Evolutionary conservation across 805 yeast genomes (phyloP), one percentile per base, ranked within the genome.

Genomic region (Grigorovia humatica): DNA sequence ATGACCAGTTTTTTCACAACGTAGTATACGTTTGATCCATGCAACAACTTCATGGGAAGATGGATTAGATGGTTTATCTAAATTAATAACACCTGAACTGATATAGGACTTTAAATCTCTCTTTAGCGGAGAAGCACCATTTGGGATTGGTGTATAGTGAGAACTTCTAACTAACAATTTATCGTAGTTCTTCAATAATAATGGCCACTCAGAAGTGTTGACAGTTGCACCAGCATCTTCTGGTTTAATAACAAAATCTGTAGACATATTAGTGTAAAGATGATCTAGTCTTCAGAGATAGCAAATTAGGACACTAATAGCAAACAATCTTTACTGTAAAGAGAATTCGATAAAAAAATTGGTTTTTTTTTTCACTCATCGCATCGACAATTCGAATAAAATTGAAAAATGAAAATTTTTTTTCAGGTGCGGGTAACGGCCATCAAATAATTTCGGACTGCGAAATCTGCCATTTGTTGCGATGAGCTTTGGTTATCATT

Each of bases 21-120:
- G 83, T 65, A 93, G 77, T 61, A 93, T 93, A 71, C 98, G 80
- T 76, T 93, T 93, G 66, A 93, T 82, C 99, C 99, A 93, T 23
- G 99, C 99, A 64, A 93, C 99, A 67, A 93, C 99, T 76, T 93
- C 99, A 74, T 93, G 99, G 51, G 96, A 88, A 45, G 96, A 88
- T 60, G 99, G 99, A 72, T 93, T 93, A 29, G 96, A 87, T 60
- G 99, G 99, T 69, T 93, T 93, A 75, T 93, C 99, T 63, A 93
- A 78, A 75, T 93, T 93, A 68, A 93, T 91, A 49, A 93, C 96
- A 78, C 99, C 99, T 7, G 96, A 83, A 48, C 93, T 81, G 62
- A 93, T 77, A 70, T 93, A 93, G 38, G 87, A 78, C 71, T 87
- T 87, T 61, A 93, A 75, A 71, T 89, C 97, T 77, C 99, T 84